Evolutionary conservation across 352 stramenopile genomes (phyloP).

Genomic region (Achlya hypogyna): DNA sequence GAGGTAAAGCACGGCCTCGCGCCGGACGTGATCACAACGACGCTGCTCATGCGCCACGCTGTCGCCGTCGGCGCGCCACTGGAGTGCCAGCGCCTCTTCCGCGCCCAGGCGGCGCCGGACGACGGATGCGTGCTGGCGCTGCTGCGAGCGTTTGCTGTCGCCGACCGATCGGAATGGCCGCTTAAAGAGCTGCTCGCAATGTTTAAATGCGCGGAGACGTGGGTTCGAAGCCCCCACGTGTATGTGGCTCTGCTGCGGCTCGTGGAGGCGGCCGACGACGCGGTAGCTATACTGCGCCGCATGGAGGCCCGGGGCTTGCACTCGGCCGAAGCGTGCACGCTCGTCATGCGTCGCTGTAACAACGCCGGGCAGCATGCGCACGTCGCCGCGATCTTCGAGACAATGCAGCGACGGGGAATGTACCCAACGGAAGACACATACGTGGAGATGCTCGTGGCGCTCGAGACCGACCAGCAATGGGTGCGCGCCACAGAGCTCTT

Average conservation of each 20-base stretch:
- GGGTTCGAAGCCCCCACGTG: background rate
- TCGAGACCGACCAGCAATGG: slow-evolving; percentile 8
- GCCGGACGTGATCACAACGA: background rate
- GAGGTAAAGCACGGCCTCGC: background rate
- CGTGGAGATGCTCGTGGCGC: slow-evolving; percentile 6
- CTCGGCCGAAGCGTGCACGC: background rate
- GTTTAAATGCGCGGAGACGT: background rate
- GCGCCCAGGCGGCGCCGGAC: background rate
- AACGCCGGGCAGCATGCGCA: background rate
- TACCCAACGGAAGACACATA: background rate
- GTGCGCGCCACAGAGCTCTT: background rate
- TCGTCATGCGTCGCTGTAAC: slow-evolving; percentile 16
- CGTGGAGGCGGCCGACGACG: background rate
- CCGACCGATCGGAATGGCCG: background rate
- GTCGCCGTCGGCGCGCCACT: background rate
- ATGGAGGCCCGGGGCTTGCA: background rate
- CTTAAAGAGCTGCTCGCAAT: background rate
- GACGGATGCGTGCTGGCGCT: background rate
- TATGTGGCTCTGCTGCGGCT: background rate
- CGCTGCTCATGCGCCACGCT: background rate
- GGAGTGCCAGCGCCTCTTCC: background rate
- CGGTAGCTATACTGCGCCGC: background rate
- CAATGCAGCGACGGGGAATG: background rate
- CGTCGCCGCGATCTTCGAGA: background rate
- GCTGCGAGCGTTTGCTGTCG: background rate